phyloP scores from a whole-genome alignment of 2,329 filamentous ascomycete species.

The Periconia sp. region DNA sequence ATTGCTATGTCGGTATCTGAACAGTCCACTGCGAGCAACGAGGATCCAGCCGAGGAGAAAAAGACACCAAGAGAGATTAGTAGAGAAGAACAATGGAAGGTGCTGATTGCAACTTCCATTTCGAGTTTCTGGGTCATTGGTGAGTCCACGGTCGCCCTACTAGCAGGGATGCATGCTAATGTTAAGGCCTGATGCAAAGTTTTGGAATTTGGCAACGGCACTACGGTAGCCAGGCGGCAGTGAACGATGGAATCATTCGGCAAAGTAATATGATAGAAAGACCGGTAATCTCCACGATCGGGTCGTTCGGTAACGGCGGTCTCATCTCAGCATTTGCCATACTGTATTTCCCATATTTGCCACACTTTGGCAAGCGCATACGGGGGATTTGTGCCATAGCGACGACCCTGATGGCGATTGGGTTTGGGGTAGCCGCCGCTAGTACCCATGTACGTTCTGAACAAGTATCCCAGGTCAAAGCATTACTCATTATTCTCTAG shows the following conservation, averaged over 20 bases:
- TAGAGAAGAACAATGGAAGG: conserved; percentile 8
- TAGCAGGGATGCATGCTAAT: conserved; percentile 3
- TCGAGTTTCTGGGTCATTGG: conserved; percentile 17
- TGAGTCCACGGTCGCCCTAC: conserved; percentile 2
- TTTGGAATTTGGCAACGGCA: conserved; percentile 25
- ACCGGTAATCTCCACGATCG: conserved; percentile 19
- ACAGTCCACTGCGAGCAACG: neutral
- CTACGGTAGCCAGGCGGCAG: conserved; percentile 18
- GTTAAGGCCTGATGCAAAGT: conserved; percentile 19
- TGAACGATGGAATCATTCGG: conserved; percentile 13
- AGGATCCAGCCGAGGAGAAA: neutral
- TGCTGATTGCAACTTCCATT: conserved; percentile 15
- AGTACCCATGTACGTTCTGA: conserved; percentile 17
- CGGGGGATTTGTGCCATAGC: conserved; percentile 15
- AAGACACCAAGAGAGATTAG: neutral
- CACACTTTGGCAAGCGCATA: conserved; percentile 19
- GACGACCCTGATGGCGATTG: conserved; percentile 14
- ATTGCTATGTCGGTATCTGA: too few species aligned
- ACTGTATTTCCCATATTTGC: conserved; percentile 19
- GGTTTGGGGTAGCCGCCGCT: conserved; percentile 14
- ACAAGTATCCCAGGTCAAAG: neutral
- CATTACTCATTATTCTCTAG: conserved; percentile 10
- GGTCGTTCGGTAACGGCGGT: conserved; percentile 21
- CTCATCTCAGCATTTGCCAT: conserved; percentile 18
- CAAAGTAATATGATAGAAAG: conserved; percentile 10